These are phyloP conservation scores for Mycena capillaripes DNA, from an alignment of 768 basidiomycete species.

Conservation along the genomic window DNA sequence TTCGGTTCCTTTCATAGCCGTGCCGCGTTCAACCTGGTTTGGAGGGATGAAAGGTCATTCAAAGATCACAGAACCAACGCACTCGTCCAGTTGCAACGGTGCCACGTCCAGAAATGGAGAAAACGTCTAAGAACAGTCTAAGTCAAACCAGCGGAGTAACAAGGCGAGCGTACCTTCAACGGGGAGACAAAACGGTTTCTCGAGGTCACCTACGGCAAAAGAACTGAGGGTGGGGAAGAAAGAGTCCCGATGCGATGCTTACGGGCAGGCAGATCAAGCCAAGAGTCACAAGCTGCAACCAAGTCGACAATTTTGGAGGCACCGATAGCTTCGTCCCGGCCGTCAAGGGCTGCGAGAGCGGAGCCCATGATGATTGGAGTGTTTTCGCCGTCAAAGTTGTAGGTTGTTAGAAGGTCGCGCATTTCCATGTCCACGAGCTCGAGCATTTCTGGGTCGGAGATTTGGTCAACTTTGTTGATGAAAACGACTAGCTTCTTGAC, in stretches of 20 bases:
- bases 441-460: conserved; percentile 97
- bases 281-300: conserved; percentile 88
- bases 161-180: conserved; percentile 74
- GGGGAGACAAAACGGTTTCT: conserved; percentile 97
- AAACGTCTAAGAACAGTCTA: conserved; percentile 74
- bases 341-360: conserved; percentile 94
- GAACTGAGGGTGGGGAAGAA: neutral
- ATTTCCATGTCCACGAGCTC: conserved; percentile 99
- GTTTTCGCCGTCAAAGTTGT: conserved; percentile 97
- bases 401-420: conserved; percentile 91
- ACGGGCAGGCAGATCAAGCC: conserved; percentile 96
- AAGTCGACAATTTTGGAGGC: conserved; percentile 85
- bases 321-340: conserved; percentile 85
- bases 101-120: conserved; percentile 98
- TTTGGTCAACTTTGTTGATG: conserved; percentile 99
- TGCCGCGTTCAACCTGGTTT: conserved; percentile 89
- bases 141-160: no score
- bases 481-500: conserved; percentile 98
- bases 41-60: neutral
- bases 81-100: conserved; percentile 97
- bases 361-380: conserved; percentile 99
- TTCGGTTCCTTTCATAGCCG: conserved; percentile 91
- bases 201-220: conserved; percentile 83
- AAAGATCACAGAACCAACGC: conserved; percentile 43
- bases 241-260: conserved; percentile 45